phyloP scores from a whole-genome alignment of 2,329 filamentous ascomycete genomes.

The Cyphellophora attinorum region DNA sequence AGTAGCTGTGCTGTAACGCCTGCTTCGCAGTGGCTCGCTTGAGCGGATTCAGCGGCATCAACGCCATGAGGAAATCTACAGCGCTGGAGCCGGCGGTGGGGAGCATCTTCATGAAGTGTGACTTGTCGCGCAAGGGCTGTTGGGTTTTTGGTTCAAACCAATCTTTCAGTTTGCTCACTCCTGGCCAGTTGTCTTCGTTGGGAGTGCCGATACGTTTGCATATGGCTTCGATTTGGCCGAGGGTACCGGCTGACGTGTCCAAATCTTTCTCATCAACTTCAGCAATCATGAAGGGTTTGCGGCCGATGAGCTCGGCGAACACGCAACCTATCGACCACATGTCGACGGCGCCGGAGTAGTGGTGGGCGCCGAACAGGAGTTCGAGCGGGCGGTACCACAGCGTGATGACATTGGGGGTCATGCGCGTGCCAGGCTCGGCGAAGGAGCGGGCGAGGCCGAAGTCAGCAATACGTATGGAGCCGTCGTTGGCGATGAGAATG shows the following conservation, averaged over 20 bases:
- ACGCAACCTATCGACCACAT: conserved; percentile 91
- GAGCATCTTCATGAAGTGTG: conserved; percentile 69
- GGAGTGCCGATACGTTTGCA: conserved; percentile 80
- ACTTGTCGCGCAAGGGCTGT: conserved; percentile 51
- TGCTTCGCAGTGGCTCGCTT: conserved; percentile 68
- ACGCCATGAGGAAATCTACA: conserved; percentile 78
- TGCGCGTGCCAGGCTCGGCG: conserved; percentile 74
- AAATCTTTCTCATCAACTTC: conserved; percentile 53
- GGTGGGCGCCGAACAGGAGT: conserved; percentile 77
- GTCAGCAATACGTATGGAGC: conserved; percentile 91
- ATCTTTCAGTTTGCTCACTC: conserved; percentile 67
- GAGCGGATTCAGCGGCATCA: conserved; percentile 76
- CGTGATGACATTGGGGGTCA: conserved; percentile 94
- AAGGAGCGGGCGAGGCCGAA: conserved; percentile 89
- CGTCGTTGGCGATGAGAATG: conserved; percentile 83
- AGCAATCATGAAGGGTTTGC: conserved; percentile 73
- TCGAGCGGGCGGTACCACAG: conserved; percentile 95
- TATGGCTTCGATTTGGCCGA: conserved; percentile 78
- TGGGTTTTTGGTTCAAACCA: conserved; percentile 58
- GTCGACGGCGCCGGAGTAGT: conserved; percentile 86
- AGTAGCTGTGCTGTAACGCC: conserved; percentile 77
- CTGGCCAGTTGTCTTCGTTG: conserved; percentile 91
- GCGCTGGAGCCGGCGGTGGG: conserved; percentile 71
- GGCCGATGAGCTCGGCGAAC: conserved; percentile 79
- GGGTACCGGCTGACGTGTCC: conserved; percentile 19